Conservation (phyloP, 2,329 filamentous ascomycete genomes). For the Lachnellula willkommii region DNA sequence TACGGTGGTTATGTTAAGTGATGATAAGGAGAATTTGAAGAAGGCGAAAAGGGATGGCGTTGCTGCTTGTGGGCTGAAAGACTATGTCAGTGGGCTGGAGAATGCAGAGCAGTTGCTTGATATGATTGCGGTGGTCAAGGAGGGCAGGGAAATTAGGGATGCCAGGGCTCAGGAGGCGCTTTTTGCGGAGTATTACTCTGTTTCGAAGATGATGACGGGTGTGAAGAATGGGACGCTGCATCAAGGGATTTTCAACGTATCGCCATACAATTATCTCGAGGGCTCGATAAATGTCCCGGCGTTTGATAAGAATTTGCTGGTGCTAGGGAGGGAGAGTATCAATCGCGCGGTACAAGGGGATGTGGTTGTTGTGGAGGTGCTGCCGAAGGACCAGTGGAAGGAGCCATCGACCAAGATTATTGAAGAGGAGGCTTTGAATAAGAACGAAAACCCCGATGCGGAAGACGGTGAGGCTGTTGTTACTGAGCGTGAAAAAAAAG, state of each 20-base stretch:
- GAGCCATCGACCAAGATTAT: conserved; percentile 91
- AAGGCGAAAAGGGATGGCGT: conserved; percentile 75
- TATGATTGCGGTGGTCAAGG: conserved; percentile 81
- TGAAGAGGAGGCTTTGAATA: conserved; percentile 86
- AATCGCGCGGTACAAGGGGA: conserved; percentile 91
- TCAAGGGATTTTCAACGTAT: conserved; percentile 93
- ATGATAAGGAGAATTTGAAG: conserved; percentile 80
- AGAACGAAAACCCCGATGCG: conserved; percentile 86
- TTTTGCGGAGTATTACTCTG: conserved; percentile 82
- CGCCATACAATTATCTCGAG: conserved; percentile 96
- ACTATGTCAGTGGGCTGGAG: conserved; percentile 80
- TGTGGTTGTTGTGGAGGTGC: conserved; percentile 83
- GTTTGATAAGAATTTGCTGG: conserved; percentile 81
- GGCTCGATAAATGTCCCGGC: conserved; percentile 84
- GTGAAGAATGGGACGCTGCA: conserved; percentile 84
- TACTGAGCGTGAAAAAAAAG: conserved; percentile 80
- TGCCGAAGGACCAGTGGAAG: conserved; percentile 96
- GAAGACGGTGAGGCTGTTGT: conserved; percentile 73
- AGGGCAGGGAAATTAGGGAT: conserved; percentile 58
- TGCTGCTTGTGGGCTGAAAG: conserved; percentile 59
- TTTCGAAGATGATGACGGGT: conserved; percentile 92
- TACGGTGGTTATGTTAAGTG: conserved; percentile 85
- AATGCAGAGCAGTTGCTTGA: conserved; percentile 83
- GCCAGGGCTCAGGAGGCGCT: conserved; percentile 62
- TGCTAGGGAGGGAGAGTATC: conserved; percentile 91